Evolutionary conservation across 768 basidiomycete genomes (phyloP), one percentile per base, ranked within the genome.

Genomic region (Termitomyces sp.): DNA sequence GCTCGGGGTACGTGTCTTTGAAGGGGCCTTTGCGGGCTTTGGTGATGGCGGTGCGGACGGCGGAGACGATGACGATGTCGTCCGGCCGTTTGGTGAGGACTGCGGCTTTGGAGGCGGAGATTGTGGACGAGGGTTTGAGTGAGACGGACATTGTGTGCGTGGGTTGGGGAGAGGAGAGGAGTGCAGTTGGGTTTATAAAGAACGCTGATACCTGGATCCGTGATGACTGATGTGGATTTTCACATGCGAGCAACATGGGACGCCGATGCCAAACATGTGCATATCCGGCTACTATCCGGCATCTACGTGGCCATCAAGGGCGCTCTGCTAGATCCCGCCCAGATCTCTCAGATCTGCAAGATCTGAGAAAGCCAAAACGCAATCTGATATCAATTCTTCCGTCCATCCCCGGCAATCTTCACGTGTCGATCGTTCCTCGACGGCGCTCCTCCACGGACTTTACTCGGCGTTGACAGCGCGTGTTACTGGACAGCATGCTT

Each of bases 61-160:
- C 95, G 12, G 87, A 78, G 69, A 94, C 86, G 71, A 98, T 91
- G 65, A 98, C 96, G 15, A 98, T 89, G 74, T 96, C 94, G 72
- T 92, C 82, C 63, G 90, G 88, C 67, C 84, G 78, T 78, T 92
- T 89, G 68, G 84, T 78, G 53, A 94, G 82, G 24, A 93, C 65
- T 61, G 79, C 78, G 24, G 86, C 78, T 71, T 85, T 90, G 59
- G 80, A 79, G 57, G 76, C 66, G 18, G 78, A 76, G 40, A 48
- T 44, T 0, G 60, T 52, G 15, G 53, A 16, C 22, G 35, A 54
- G 13, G 8, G 18, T 1, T 13, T 12, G 12, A 46, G 45, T 2
- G 28, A 28, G 2, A 28, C 28, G 2, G 45, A 46, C 45, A 46
- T 46, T 20, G n/a, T n/a, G n/a, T n/a, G n/a, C n/a, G 45, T 24